These are phyloP conservation scores for Berkeleyomyces rouxiae DNA, from an alignment of 2,329 filamentous ascomycete genomes.

Conservation along the genomic window DNA sequence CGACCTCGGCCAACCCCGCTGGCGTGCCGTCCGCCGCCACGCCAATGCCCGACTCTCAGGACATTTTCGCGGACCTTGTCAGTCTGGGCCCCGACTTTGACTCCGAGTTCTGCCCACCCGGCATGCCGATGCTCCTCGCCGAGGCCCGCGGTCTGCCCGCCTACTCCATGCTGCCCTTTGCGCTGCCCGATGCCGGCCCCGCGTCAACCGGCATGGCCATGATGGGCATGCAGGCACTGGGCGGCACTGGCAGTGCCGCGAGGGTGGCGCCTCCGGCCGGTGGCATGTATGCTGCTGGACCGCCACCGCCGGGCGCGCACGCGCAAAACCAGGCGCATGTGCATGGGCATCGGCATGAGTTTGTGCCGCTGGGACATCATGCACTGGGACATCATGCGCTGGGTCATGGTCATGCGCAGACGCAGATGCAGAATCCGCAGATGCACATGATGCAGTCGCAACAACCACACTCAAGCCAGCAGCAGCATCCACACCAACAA, in stretches of 20 bases:
- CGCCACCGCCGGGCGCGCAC: not conserved
- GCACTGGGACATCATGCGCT: not conserved
- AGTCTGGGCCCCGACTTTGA: slow-evolving; percentile 8
- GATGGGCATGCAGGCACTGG: not conserved
- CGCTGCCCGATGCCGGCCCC: not conserved
- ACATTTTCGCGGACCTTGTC: not conserved
- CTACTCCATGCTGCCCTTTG: slow-evolving; percentile 8
- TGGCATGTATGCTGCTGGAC: not conserved
- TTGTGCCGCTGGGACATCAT: not conserved
- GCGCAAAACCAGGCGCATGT: not conserved
- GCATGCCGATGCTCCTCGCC: slow-evolving; percentile 14
- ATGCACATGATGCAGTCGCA: not conserved
- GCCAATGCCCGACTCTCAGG: not conserved
- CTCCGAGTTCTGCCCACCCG: slow-evolving; percentile 14
- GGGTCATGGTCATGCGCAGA: not conserved
- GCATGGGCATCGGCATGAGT: not conserved
- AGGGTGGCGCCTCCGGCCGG: not conserved
- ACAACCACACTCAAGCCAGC: not conserved
- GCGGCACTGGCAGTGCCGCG: not conserved
- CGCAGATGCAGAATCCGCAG: not conserved
- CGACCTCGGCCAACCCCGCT: not conserved
- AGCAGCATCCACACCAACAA: not conserved
- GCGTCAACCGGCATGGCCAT: not conserved
- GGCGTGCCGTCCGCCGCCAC: not conserved
- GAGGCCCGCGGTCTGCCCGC: slow-evolving; percentile 15